phyloP scores from a whole-genome alignment of 2,329 filamentous ascomycete genomes.

The Cordyceps fumosorosea region DNA sequence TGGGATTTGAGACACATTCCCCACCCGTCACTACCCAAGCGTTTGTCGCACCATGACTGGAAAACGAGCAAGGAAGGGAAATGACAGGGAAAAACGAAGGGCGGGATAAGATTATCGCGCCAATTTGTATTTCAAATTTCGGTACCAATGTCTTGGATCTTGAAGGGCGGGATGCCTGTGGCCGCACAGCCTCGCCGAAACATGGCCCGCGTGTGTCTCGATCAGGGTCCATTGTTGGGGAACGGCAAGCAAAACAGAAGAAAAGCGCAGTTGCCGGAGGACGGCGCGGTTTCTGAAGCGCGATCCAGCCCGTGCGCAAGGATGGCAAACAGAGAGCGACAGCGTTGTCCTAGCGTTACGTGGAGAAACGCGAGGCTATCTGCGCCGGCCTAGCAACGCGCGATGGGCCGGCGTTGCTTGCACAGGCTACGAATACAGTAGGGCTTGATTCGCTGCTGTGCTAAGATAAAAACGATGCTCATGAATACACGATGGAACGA shows the following conservation, averaged over 20 bases:
- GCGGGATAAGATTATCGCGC: not conserved
- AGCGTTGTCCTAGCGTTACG: not conserved
- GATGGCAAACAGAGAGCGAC: not conserved
- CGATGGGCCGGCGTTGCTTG: not conserved
- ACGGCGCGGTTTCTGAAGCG: not conserved
- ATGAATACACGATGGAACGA: not conserved
- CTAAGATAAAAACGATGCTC: not conserved
- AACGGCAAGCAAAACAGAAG: not conserved
- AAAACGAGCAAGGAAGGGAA: not conserved
- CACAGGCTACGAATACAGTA: not conserved
- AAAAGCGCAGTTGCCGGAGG: not conserved
- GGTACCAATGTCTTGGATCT: slow-evolving; percentile 6
- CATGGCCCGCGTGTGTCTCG: slow-evolving; percentile 4
- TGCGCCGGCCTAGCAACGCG: not conserved
- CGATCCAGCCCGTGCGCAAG: slow-evolving; percentile 1
- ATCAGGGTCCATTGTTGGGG: slow-evolving; percentile 1
- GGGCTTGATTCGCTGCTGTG: not conserved
- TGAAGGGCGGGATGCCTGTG: not conserved
- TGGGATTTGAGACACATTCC: slow-evolving; percentile 6
- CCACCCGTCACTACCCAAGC: slow-evolving; percentile 8
- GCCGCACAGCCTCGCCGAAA: not conserved
- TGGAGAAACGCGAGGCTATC: not conserved
- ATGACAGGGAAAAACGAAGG: not conserved
- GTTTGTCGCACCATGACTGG: slow-evolving; percentile 5
- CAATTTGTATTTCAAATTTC: not conserved